Evolutionary conservation across 306 rosid genomes (phyloP), one percentile per base, ranked within the genome.

Genomic region (Lithocarpus polystachyus): DNA sequence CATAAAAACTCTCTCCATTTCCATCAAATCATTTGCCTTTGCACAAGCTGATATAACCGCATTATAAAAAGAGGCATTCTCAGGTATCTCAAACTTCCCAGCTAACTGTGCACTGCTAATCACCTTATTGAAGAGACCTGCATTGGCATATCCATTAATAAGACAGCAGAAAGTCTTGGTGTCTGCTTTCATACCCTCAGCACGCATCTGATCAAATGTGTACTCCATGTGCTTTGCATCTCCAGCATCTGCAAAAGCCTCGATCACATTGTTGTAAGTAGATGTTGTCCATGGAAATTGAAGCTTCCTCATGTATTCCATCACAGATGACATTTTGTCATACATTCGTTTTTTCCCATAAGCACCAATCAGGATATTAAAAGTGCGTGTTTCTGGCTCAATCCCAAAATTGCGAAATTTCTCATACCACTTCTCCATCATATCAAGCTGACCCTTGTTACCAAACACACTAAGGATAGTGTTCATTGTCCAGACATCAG

Each of bases 401-500:
- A 93, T 86, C 54, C 98, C 96, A 2, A 96, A 96, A 70, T 89
- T 88, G 11, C 97, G 93, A 74, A 96, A 96, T 43, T 96, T 93
- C 83, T 96, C 97, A 56, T 96, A 96, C 99, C 99, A 96, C 82
- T 73, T 89, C 83, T 96, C 99, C 99, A 93, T 96, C 88, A 79
- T 81, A 83, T 96, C 98, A 80, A 91, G 86, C 83, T 93, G 93
- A 67, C 97, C 96, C 74, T 85, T 85, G 74, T 96, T 93, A 53
- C 97, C 99, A 85, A 96, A 96, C 74, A 96, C 91, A 70, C 96
- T 79, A 45, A 96, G 90, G 86, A 96, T 83, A 7, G 89, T 92
- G 84, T 96, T 96, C 99, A 96, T 93, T 13, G 99, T 96, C 99
- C 97, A 93, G 4, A 91, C 98, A 85, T 96, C 99, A 15, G 97